Conservation (phyloP, 164 flowering plant genomes). For the Santalum album region DNA sequence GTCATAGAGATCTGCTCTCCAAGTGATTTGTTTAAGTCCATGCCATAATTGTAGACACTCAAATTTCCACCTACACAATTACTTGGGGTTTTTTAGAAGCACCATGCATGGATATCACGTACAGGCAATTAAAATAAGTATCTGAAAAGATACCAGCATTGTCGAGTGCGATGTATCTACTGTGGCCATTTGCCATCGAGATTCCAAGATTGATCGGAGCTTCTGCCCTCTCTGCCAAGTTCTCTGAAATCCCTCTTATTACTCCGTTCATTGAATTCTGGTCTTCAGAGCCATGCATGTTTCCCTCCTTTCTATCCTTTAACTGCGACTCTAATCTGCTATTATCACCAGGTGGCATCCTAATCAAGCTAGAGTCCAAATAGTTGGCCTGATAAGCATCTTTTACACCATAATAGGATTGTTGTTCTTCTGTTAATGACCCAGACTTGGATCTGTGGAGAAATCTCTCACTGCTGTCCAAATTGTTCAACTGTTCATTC, state of each 20-base stretch:
- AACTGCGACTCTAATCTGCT: constrained; percentile 2
- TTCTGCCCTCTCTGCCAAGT: constrained; percentile 5
- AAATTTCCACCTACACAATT: constrained; percentile 10
- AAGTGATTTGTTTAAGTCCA: constrained; percentile 2
- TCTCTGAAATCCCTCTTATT: constrained; percentile 1
- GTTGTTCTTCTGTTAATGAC: not conserved
- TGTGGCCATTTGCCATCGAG: constrained; percentile 3
- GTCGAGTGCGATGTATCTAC: constrained; percentile 3
- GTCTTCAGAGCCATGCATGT: not conserved
- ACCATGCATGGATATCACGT: not conserved
- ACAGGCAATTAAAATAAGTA: not conserved
- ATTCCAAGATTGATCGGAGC: not conserved
- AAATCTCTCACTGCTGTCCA: constrained; percentile 3
- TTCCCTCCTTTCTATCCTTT: not conserved
- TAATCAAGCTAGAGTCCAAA: not conserved
- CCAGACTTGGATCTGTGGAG: not conserved
- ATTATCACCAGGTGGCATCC: not conserved
- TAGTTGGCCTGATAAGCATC: not conserved
- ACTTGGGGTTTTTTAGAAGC: not conserved
- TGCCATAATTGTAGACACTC: constrained; percentile 5
- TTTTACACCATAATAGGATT: too few relatives aligned
- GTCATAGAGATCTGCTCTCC: constrained; percentile 6
- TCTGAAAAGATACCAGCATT: constrained; percentile 6
- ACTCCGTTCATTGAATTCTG: not conserved
- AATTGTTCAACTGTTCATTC: constrained; percentile 2